A percentile compares a stretch with the other conserved stretches of the same genome.
phyloP scores from a whole-genome alignment of 257 asterid species.

The Perilla frutescens region DNA sequence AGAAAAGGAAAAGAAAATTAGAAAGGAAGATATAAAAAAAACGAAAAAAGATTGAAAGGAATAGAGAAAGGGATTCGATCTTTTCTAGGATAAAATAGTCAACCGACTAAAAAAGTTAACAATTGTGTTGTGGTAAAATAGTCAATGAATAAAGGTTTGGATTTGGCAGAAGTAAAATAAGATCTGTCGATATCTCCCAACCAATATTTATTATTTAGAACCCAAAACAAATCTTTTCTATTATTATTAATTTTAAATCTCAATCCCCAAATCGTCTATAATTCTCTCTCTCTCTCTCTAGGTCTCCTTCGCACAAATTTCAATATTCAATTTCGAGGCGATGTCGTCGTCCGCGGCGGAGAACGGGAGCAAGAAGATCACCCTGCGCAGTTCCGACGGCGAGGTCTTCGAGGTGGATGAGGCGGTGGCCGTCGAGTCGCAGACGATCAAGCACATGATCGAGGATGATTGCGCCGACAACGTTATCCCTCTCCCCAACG shows the following conservation, averaged over 20 bases:
- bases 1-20: too few relatives aligned
- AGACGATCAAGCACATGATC: slow-evolving; percentile 65
- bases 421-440: slow-evolving; percentile 56
- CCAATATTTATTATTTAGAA: not conserved
- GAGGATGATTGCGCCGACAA: slow-evolving; percentile 71
- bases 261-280: not conserved
- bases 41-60: too few relatives aligned
- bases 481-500: slow-evolving; percentile 67
- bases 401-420: slow-evolving; percentile 57
- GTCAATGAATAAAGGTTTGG: too few relatives aligned
- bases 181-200: not conserved
- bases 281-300: slow-evolving; percentile 6
- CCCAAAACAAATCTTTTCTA: not conserved
- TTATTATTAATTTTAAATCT: not conserved
- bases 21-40: too few relatives aligned
- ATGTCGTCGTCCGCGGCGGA: slow-evolving; percentile 54
- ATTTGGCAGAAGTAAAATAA: not conserved
- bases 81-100: too few relatives aligned
- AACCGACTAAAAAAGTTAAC: too few relatives aligned
- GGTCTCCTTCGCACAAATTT: slow-evolving; percentile 11
- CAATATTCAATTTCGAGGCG: slow-evolving; percentile 9
- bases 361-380: slow-evolving; percentile 46
- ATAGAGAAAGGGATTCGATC: too few relatives aligned
- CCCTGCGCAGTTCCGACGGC: slow-evolving; percentile 59
- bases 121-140: not conserved